Evolutionary conservation across 2,329 filamentous ascomycete species (phyloP).

Genomic region (Aspergillus tubingensis): DNA sequence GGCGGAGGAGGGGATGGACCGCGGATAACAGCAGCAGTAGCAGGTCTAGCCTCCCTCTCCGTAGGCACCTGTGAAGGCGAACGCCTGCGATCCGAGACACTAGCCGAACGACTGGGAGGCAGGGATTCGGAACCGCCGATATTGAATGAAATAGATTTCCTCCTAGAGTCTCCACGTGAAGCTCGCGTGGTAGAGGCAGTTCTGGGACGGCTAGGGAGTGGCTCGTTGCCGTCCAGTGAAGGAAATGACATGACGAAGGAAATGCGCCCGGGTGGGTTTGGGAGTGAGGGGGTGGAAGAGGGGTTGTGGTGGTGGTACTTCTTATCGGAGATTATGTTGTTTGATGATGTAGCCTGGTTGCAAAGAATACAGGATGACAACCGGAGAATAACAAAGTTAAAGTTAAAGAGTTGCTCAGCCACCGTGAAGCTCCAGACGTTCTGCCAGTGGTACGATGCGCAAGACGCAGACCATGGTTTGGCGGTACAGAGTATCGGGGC

Average conservation of each 20-base stretch:
- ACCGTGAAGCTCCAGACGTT: conserved; percentile 32
- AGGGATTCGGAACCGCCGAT: conserved; percentile 32
- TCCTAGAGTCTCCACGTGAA: conserved; percentile 28
- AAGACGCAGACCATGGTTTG: conserved; percentile 29
- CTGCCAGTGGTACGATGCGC: conserved; percentile 26
- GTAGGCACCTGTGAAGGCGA: conserved; percentile 24
- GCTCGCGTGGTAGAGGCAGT: conserved; percentile 20
- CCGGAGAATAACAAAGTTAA: not conserved
- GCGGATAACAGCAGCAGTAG: conserved; percentile 21
- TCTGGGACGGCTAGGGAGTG: conserved; percentile 10
- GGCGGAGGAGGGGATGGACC: conserved; percentile 45
- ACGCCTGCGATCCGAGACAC: conserved; percentile 28
- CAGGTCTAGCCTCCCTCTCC: conserved; percentile 29
- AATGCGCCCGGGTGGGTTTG: not conserved
- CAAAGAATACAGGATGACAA: not conserved
- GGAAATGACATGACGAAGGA: conserved; percentile 12
- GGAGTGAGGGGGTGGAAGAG: not conserved
- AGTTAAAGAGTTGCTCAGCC: conserved; percentile 22
- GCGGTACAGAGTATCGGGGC: conserved; percentile 1
- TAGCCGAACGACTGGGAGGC: conserved; percentile 31
- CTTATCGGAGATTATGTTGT: not conserved
- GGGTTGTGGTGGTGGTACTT: not conserved
- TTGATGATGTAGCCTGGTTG: too few relatives aligned
- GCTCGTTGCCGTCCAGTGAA: conserved; percentile 17
- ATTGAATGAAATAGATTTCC: conserved; percentile 44